A percentile compares a stretch with the other conserved stretches of the same genome.
Evolutionary conservation across 352 stramenopile species (phyloP).

Genomic region (Discostella stelligera): DNA sequence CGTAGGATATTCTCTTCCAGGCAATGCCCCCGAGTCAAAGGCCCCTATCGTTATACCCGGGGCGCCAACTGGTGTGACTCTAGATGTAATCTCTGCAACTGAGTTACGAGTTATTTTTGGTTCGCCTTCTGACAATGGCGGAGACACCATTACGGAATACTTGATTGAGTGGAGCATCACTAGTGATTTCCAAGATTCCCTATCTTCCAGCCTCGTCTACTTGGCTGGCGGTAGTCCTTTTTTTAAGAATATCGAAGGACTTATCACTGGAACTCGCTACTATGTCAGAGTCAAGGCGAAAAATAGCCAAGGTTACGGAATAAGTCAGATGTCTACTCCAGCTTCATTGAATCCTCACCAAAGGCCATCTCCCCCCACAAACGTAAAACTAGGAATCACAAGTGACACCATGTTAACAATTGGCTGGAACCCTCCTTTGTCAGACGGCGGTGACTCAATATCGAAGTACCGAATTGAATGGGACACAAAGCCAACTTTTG

Average conservation of each 20-base stretch:
- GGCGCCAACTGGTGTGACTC: slow-evolving; percentile 82
- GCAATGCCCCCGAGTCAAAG: slow-evolving; percentile 40
- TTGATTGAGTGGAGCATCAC: slow-evolving; percentile 78
- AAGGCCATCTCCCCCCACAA: slow-evolving; percentile 86
- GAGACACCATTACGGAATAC: slow-evolving; percentile 86
- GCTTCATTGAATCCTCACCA: slow-evolving; percentile 89
- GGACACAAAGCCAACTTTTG: slow-evolving; percentile 88
- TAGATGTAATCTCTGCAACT: slow-evolving; percentile 87
- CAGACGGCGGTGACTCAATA: slow-evolving; percentile 88
- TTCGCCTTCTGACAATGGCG: slow-evolving; percentile 87
- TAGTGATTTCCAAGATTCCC: slow-evolving; percentile 55
- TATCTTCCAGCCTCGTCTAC: slow-evolving; percentile 56
- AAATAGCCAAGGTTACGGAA: slow-evolving; percentile 83
- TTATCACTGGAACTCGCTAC: slow-evolving; percentile 77
- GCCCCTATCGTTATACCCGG: slow-evolving; percentile 88
- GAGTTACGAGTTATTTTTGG: slow-evolving; percentile 89
- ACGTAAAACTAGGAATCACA: slow-evolving; percentile 81
- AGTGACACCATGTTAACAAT: slow-evolving; percentile 90
- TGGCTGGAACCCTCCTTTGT: slow-evolving; percentile 84
- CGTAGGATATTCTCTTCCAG: slow-evolving; percentile 87
- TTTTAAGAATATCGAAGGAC: slow-evolving; percentile 73
- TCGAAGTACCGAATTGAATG: slow-evolving; percentile 90
- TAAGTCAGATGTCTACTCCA: slow-evolving; percentile 88
- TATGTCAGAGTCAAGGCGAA: slow-evolving; percentile 80
- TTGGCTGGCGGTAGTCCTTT: slow-evolving; percentile 75